Percentiles rank a stretch among this genome's conserved stretches.
These are phyloP conservation scores for Globisporangium okanoganense DNA, from an alignment of 352 stramenopile genomes.

Conservation along the genomic window DNA sequence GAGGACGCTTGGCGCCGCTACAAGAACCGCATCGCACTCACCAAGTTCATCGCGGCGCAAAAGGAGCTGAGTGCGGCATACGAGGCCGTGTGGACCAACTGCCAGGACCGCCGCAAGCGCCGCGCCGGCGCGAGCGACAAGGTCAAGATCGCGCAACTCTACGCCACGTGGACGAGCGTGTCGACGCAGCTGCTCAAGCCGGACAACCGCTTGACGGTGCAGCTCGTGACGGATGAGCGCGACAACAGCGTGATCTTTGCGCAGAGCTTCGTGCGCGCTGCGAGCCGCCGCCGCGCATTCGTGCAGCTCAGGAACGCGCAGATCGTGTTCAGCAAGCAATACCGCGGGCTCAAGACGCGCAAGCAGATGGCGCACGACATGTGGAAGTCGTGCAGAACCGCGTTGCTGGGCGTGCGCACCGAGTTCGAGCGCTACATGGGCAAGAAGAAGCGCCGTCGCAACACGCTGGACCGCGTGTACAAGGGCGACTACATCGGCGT, in stretches of 20 bases:
- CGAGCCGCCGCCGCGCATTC: conserved; percentile 46
- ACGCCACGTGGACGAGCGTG: conserved; percentile 54
- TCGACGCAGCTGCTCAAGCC: conserved; percentile 47
- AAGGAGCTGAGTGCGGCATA: conserved; percentile 52
- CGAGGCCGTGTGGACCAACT: conserved; percentile 55
- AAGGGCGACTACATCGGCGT: conserved; percentile 77
- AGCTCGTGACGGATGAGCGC: conserved; percentile 56
- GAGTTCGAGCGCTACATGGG: conserved; percentile 83
- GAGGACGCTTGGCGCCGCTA: conserved; percentile 83
- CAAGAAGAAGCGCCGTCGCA: conserved; percentile 83
- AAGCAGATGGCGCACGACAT: conserved; percentile 64
- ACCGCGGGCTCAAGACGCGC: conserved; percentile 67
- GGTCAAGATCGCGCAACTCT: conserved; percentile 44
- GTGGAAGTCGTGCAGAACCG: conserved; percentile 70
- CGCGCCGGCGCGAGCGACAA: conserved; percentile 52
- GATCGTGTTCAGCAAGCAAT: conserved; percentile 75
- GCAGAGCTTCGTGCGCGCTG: conserved; percentile 68
- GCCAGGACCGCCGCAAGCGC: conserved; percentile 64
- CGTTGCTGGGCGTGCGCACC: conserved; percentile 69
- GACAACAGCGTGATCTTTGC: conserved; percentile 67
- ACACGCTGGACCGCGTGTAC: conserved; percentile 74
- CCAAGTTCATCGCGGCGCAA: conserved; percentile 52
- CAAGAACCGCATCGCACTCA: conserved; percentile 66
- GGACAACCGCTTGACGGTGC: conserved; percentile 38
- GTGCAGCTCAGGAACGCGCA: conserved; percentile 55